Evolutionary conservation across 768 basidiomycete species (phyloP).

Genomic region (Termitomyces eurrhizus): DNA sequence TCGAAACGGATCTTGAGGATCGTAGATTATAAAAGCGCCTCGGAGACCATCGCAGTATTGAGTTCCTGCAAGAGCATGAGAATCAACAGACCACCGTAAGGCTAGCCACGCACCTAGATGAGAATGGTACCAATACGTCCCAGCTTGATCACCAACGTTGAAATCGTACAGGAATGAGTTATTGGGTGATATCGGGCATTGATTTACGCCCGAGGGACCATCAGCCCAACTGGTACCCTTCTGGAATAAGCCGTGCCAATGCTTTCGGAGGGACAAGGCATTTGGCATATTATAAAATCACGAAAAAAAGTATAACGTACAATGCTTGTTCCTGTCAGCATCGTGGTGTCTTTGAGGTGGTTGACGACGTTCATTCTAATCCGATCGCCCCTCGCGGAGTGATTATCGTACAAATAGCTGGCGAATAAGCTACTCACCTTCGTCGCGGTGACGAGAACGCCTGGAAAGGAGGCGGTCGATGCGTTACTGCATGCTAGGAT

Average conservation of each 20-base stretch:
- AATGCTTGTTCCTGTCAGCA: constrained; percentile 2
- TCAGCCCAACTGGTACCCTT: constrained; percentile 2
- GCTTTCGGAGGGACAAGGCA: not conserved
- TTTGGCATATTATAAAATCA: not conserved
- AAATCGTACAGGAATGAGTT: constrained; percentile 1
- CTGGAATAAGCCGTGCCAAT: constrained; percentile 6
- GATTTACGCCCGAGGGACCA: not conserved
- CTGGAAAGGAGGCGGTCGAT: not conserved
- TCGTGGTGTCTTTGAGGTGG: constrained; percentile 1
- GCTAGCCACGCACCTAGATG: not conserved
- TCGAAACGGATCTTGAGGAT: constrained; percentile 2
- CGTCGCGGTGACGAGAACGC: not conserved
- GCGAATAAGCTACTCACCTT: not conserved
- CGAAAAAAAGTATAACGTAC: not conserved
- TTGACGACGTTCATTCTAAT: constrained; percentile 1
- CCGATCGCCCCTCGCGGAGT: not conserved
- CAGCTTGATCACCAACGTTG: not conserved
- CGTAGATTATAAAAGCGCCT: constrained; percentile 1
- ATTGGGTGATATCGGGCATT: constrained; percentile 2
- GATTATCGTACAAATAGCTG: not conserved
- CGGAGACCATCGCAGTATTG: constrained; percentile 9
- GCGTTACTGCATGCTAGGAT: not conserved
- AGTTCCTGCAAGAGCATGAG: not conserved
- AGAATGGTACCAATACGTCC: constrained; percentile 8
- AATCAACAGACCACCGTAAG: not conserved